These are phyloP conservation scores for Suhomyces faveliae DNA, from an alignment of 805 yeast species.

Conservation along the genomic window DNA sequence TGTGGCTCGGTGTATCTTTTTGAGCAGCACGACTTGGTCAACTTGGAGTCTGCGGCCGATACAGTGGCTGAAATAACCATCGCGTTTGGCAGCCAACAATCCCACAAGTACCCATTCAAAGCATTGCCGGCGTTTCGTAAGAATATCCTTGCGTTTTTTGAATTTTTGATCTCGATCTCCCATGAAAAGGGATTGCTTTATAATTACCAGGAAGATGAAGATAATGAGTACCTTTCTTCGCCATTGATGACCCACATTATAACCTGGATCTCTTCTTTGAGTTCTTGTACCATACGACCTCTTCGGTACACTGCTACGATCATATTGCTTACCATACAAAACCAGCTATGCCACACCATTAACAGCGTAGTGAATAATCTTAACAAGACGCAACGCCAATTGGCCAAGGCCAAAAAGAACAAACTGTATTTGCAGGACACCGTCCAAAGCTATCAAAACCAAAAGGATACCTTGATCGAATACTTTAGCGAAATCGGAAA, in stretches of 20 bases:
- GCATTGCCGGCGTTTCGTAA: slow-evolving; percentile 16
- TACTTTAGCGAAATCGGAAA: slow-evolving; percentile 65
- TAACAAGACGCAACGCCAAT: slow-evolving; percentile 46
- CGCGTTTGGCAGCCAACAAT: slow-evolving; percentile 55
- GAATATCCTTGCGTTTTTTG: slow-evolving; percentile 56
- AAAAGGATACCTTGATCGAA: slow-evolving; percentile 53
- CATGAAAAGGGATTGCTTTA: slow-evolving; percentile 65
- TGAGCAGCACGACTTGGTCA: slow-evolving; percentile 72
- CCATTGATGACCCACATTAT: slow-evolving; percentile 54
- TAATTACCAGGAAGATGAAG: slow-evolving; percentile 18
- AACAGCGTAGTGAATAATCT: slow-evolving; percentile 33
- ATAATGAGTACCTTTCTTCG: slow-evolving; percentile 25
- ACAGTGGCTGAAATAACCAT: slow-evolving; percentile 73
- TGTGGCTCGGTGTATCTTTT: slow-evolving; percentile 71
- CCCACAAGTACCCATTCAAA: slow-evolving; percentile 67
- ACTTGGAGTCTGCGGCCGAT: slow-evolving; percentile 65
- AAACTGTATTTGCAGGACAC: slow-evolving; percentile 46
- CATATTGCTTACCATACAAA: slow-evolving; percentile 57
- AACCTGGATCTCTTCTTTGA: slow-evolving; percentile 74
- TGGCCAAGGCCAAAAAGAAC: slow-evolving; percentile 29
- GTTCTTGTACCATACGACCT: slow-evolving; percentile 68
- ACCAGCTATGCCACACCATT: slow-evolving; percentile 53
- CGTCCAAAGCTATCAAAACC: slow-evolving; percentile 35
- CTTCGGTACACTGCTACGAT: slow-evolving; percentile 67
- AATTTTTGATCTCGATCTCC: slow-evolving; percentile 48